These are phyloP conservation scores for Suillus cothurnatus DNA, from an alignment of 768 basidiomycete species.

Conservation along the genomic window DNA sequence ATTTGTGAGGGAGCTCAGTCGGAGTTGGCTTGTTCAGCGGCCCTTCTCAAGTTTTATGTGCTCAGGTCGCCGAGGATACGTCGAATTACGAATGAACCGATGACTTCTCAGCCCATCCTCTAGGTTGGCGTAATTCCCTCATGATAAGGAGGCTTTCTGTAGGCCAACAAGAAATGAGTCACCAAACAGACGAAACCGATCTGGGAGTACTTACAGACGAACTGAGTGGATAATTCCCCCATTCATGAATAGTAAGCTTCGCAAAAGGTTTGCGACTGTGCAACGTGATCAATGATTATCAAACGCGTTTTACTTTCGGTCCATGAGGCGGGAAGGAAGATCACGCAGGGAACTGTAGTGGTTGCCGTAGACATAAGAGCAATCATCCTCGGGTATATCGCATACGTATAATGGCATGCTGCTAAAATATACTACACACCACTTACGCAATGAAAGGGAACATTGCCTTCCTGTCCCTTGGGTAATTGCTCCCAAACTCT, in stretches of 20 bases:
- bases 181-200: background rate
- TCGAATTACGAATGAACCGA: background rate
- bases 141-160: background rate
- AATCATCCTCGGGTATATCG: background rate
- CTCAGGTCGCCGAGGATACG: too few species aligned
- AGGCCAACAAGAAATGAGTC: background rate
- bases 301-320: background rate
- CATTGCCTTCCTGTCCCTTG: constrained; percentile 70
- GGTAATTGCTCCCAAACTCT: constrained; percentile 91
- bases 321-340: background rate
- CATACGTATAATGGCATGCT: background rate
- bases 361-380: background rate
- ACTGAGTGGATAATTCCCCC: background rate
- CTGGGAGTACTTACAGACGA: background rate
- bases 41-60: too few species aligned
- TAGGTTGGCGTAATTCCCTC: background rate
- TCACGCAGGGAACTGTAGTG: background rate
- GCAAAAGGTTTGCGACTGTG: background rate
- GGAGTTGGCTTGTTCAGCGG: background rate
- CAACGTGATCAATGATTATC: background rate
- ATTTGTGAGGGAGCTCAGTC: background rate
- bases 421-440: background rate
- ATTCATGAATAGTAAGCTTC: background rate
- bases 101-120: background rate
- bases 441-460: constrained; percentile 57